These are phyloP conservation scores for Ganoderma lucidum DNA, from an alignment of 1,284 basidiomycete genomes.

Conservation along the genomic window DNA sequence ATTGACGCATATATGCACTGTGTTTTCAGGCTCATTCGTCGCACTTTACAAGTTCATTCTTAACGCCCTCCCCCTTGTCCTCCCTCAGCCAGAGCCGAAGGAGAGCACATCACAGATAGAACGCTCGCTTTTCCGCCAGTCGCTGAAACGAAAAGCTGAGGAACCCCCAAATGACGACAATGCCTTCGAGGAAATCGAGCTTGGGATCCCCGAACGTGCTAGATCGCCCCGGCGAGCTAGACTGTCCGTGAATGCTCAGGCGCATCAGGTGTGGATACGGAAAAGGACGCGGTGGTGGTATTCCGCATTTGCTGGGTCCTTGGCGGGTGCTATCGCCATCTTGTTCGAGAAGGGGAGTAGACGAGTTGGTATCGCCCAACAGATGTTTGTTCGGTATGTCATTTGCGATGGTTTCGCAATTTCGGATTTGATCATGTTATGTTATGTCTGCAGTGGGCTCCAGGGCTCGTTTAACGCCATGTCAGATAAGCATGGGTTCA, in stretches of 20 bases:
- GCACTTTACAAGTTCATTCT: constrained; percentile 84
- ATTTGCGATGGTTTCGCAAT: background rate
- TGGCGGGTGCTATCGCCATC: constrained; percentile 85
- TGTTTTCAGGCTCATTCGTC: constrained; percentile 72
- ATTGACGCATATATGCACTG: constrained; percentile 6
- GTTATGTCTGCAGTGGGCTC: constrained; percentile 62
- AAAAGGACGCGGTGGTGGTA: constrained; percentile 86
- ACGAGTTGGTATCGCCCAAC: constrained; percentile 84
- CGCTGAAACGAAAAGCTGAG: constrained; percentile 12
- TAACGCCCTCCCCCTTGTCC: constrained; percentile 83
- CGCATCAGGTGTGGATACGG: constrained; percentile 66
- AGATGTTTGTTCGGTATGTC: constrained; percentile 86
- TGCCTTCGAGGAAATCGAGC: constrained; percentile 31
- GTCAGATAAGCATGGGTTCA: constrained; percentile 69
- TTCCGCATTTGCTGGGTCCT: constrained; percentile 84
- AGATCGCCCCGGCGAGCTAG: constrained; percentile 51
- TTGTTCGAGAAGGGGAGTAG: constrained; percentile 82
- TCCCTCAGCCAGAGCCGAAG: constrained; percentile 54
- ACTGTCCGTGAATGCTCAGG: constrained; percentile 67
- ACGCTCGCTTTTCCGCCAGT: constrained; percentile 47
- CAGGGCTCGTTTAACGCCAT: constrained; percentile 86
- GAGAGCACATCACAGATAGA: constrained; percentile 34
- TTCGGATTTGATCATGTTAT: background rate
- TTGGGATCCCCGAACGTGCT: constrained; percentile 23
- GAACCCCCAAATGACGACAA: constrained; percentile 37